phyloP scores from a whole-genome alignment of 768 basidiomycete species.

The Gymnopilus junonius region DNA sequence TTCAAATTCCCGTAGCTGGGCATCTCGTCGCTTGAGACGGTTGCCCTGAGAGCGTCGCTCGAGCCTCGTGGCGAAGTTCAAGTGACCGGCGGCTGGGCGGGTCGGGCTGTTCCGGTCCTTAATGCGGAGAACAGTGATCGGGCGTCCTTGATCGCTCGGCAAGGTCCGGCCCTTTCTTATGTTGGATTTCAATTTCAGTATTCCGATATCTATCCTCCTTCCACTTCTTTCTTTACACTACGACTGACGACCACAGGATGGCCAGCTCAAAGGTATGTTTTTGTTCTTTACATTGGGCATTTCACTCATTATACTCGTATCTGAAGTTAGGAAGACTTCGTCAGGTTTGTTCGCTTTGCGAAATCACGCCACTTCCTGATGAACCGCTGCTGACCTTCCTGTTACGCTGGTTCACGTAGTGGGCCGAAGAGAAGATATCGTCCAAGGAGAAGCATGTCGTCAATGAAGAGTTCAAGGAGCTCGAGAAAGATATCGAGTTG shows the following conservation, averaged over 20 bases:
- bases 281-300: background rate
- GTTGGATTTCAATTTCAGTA: background rate
- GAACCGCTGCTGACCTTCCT: background rate
- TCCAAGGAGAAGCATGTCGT: conserved; percentile 79
- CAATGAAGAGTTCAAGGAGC: conserved; percentile 78
- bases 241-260: conserved; percentile 41
- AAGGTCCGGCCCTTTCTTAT: conserved; percentile 9
- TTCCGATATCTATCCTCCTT: background rate
- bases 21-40: too few relatives aligned
- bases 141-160: conserved; percentile 14
- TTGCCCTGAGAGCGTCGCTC: too few relatives aligned
- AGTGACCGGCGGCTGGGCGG: background rate
- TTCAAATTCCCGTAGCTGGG: too few relatives aligned
- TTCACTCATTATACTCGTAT: background rate
- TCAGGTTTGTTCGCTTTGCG: conserved; percentile 53
- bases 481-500: conserved; percentile 86
- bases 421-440: conserved; percentile 90
- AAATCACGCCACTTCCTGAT: conserved; percentile 33
- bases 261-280: conserved; percentile 64
- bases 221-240: background rate
- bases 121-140: conserved; percentile 15
- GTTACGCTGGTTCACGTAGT: conserved; percentile 49
- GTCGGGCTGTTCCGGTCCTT: background rate
- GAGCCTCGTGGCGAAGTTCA: background rate
- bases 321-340: conserved; percentile 74